Evolutionary conservation across 1,284 basidiomycete species (phyloP), one percentile per base, ranked within the genome.

Genomic region (Malassezia furfur): DNA sequence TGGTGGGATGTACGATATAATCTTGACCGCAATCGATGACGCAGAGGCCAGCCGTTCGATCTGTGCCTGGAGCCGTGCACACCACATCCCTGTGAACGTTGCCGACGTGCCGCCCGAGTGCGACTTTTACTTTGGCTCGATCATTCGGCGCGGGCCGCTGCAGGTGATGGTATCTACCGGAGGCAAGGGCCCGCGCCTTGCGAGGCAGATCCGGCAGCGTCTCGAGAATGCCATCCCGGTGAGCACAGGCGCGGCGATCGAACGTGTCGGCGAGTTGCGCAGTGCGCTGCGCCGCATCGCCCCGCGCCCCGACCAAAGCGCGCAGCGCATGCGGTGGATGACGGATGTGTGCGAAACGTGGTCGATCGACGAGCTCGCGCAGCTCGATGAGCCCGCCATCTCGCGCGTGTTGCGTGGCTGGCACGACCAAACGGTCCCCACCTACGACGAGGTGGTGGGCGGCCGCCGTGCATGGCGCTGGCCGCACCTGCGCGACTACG

Each of bases 71-170:
- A 86, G 86, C 68, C 79, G 89, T 48, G 78, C 80, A 30, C 80
- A 77, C 41, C 81, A 80, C 50, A 86, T 96, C 49, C 88, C 90
- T 3, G 85, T 94, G 60, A 98, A 98, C 76, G 90, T 91, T 55
- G 93, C 94, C 31, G 93, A 98, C 77, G 88, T 96, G 48, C 94
- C 93, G 2, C 70, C 69, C 25, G 69, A 77, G 54, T 98, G 93
- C 79, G 93, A 98, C 77, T 98, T 98, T 74, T 98, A 94, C 79
- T 98, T 98, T 77, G 94, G 94, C 43, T 87, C 88, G 1, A 86
- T 91, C 72, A 85, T 96, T 57, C 84, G 89, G 35, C 82, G 85
- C 60, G 91, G 93, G 0, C 89, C 91, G 0, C 77, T 98, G 36
- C 91, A 96, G 77, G 84, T 96, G 64, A 86, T 96, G 86, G 85